Evolutionary conservation across 768 basidiomycete genomes (phyloP).

Genomic region (Mycena belliarum): DNA sequence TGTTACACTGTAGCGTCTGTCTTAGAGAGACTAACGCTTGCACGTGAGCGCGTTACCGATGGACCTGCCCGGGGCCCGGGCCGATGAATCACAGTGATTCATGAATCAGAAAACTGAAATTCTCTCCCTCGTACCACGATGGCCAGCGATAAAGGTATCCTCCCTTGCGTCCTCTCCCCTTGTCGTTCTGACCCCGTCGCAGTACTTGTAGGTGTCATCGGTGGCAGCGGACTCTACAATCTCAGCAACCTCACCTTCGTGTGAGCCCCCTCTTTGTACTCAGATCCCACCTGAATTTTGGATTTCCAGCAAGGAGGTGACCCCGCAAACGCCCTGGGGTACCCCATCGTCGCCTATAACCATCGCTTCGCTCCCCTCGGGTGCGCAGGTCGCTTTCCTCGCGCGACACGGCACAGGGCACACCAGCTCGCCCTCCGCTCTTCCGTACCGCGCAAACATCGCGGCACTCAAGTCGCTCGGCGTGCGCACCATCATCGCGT

Average conservation of each 20-base stretch:
- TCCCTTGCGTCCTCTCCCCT: background rate
- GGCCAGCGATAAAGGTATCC: background rate
- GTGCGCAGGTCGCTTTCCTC: slow-evolving; percentile 82
- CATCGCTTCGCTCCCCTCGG: slow-evolving; percentile 86
- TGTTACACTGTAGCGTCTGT: too few species aligned
- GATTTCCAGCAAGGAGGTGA: slow-evolving; percentile 61
- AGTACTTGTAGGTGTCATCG: slow-evolving; percentile 89
- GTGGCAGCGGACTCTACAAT: slow-evolving; percentile 91
- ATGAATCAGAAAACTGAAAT: too few species aligned
- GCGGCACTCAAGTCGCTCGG: slow-evolving; percentile 93
- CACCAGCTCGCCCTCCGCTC: slow-evolving; percentile 72
- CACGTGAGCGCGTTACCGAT: too few species aligned
- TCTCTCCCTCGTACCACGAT: background rate
- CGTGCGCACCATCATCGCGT: slow-evolving; percentile 85
- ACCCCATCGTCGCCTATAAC: slow-evolving; percentile 87
- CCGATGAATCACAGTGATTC: too few species aligned
- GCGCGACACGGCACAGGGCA: slow-evolving; percentile 89
- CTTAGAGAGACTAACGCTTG: too few species aligned
- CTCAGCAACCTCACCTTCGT: slow-evolving; percentile 87
- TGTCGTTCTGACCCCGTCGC: background rate
- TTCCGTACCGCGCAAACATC: slow-evolving; percentile 91
- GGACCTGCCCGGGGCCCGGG: too few species aligned
- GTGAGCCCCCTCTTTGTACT: slow-evolving; percentile 38
- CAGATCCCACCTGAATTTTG: background rate
- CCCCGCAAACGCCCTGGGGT: slow-evolving; percentile 96